These are phyloP conservation scores for Neofusicoccum laricinum DNA, from an alignment of 2,329 filamentous ascomycete species.

Conservation along the genomic window DNA sequence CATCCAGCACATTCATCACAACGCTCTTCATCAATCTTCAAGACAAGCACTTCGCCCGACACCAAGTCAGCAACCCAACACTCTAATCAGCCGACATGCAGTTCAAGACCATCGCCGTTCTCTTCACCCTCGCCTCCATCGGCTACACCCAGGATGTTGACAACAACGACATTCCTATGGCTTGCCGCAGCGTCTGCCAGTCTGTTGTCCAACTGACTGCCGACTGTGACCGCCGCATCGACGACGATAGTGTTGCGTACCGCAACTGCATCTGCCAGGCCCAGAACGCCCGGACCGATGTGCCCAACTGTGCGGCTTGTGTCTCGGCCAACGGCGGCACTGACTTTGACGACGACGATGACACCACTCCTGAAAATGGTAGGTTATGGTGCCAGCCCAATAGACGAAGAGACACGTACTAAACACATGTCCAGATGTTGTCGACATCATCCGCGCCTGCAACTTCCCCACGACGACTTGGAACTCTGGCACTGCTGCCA, in stretches of 20 bases:
- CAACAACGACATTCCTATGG: slow-evolving; percentile 28
- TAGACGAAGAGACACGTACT: not conserved
- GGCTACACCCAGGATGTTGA: slow-evolving; percentile 23
- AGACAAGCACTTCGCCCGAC: not conserved
- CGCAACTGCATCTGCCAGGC: slow-evolving; percentile 31
- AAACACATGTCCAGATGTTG: slow-evolving; percentile 21
- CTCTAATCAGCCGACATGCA: not conserved
- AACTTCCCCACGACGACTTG: slow-evolving; percentile 27
- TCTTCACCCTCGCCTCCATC: not conserved
- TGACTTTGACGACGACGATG: slow-evolving; percentile 22
- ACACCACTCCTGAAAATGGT: slow-evolving; percentile 22
- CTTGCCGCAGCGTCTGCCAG: slow-evolving; percentile 29
- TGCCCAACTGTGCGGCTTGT: slow-evolving; percentile 32
- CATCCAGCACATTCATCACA: not conserved
- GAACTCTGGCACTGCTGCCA: slow-evolving; percentile 15
- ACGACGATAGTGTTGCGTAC: slow-evolving; percentile 15
- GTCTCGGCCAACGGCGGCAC: slow-evolving; percentile 19
- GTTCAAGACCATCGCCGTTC: not conserved
- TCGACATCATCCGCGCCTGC: slow-evolving; percentile 30
- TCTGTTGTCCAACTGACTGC: slow-evolving; percentile 23
- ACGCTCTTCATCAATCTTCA: not conserved
- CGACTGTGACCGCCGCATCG: slow-evolving; percentile 20
- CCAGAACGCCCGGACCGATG: slow-evolving; percentile 23
- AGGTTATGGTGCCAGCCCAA: not conserved
- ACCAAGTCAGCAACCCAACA: not conserved